Conservation (phyloP, 2,329 filamentous ascomycete species). For the Fusarium sp. region DNA sequence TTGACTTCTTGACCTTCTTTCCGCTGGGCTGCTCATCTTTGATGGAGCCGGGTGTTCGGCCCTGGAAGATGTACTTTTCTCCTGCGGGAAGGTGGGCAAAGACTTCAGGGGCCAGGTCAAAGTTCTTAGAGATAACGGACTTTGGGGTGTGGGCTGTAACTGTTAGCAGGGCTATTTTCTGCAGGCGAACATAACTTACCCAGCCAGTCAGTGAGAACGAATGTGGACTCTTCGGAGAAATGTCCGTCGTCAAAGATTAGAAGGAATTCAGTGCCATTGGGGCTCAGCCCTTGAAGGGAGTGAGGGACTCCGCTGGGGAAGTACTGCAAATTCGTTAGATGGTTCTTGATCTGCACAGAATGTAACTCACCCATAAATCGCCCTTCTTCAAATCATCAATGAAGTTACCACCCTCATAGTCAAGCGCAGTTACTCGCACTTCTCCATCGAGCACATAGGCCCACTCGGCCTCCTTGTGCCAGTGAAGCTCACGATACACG, state of each 20-base stretch:
- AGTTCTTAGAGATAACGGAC: conserved; percentile 80
- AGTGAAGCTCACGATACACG: conserved; percentile 82
- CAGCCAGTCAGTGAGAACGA: conserved; percentile 80
- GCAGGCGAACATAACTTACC: conserved; percentile 55
- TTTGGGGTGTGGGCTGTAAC: conserved; percentile 75
- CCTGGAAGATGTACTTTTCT: conserved; percentile 85
- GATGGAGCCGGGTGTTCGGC: conserved; percentile 73
- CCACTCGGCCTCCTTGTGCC: conserved; percentile 87
- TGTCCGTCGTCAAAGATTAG: conserved; percentile 64
- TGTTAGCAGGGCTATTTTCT: not conserved
- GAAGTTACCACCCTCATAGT: conserved; percentile 81
- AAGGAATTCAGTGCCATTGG: conserved; percentile 68
- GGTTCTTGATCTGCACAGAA: rapidly evolving
- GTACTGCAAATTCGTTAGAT: conserved; percentile 58
- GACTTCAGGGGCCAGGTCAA: conserved; percentile 77
- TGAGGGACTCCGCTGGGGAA: conserved; percentile 84
- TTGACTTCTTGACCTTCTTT: conserved; percentile 74
- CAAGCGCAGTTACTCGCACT: conserved; percentile 79
- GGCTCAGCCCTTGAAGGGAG: conserved; percentile 78
- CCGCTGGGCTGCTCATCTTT: conserved; percentile 73
- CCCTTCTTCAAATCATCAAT: conserved; percentile 82
- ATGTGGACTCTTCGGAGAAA: conserved; percentile 75
- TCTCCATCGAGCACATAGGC: conserved; percentile 79
- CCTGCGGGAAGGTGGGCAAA: conserved; percentile 75
- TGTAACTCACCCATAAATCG: conserved; percentile 67